These are phyloP conservation scores for Paspalum vaginatum DNA, from an alignment of 176 grass and related monocot species.

Conservation along the genomic window DNA sequence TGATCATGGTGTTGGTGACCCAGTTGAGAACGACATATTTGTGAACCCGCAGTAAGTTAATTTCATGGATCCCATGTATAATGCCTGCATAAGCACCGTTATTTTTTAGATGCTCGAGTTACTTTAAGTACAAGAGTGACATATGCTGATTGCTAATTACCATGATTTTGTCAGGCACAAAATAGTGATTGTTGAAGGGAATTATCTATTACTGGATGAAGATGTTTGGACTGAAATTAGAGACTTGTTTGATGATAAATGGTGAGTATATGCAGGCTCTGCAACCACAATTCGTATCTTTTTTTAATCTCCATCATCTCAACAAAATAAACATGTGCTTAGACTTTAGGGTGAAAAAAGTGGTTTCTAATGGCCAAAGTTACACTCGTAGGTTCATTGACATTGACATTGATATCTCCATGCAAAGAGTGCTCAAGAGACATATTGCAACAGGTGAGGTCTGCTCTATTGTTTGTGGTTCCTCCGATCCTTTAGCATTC, in stretches of 20 bases:
- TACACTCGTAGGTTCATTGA: slow-evolving; percentile 72
- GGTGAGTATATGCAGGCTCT: slow-evolving; percentile 46
- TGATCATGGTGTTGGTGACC: slow-evolving; percentile 94
- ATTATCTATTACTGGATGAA: slow-evolving; percentile 88
- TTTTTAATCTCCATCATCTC: neutral
- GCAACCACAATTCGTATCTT: neutral
- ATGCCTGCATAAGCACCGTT: neutral
- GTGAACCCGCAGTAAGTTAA: slow-evolving; percentile 62
- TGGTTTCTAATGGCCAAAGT: slow-evolving; percentile 32
- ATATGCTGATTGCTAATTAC: neutral
- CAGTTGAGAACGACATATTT: slow-evolving; percentile 90
- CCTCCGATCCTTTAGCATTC: neutral
- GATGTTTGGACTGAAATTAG: slow-evolving; percentile 72
- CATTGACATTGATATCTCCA: slow-evolving; percentile 79
- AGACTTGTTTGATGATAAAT: slow-evolving; percentile 87
- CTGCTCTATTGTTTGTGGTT: slow-evolving; percentile 20
- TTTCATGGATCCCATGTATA: neutral
- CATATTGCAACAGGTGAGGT: slow-evolving; percentile 92
- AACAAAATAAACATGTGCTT: neutral
- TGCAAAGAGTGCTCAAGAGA: slow-evolving; percentile 83
- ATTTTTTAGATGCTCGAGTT: neutral
- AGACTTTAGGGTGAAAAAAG: neutral
- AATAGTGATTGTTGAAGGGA: slow-evolving; percentile 88
- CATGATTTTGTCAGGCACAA: slow-evolving; percentile 63
- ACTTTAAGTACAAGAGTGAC: neutral